These are phyloP conservation scores for Jackrogersella multiformis DNA, from an alignment of 495 filamentous ascomycete genomes.

Conservation along the genomic window DNA sequence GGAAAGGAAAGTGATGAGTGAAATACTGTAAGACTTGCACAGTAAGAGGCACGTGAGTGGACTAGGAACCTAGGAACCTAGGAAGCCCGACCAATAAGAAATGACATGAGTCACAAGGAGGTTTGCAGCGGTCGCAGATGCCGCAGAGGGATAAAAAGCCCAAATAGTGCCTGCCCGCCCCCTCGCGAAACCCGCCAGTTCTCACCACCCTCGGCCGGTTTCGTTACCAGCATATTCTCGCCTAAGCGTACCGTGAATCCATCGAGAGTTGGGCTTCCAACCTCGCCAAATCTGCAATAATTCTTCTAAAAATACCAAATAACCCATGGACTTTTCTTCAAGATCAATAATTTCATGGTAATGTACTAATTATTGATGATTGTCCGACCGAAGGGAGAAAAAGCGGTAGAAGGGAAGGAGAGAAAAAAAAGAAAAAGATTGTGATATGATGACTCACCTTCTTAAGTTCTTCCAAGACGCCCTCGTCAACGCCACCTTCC, in stretches of 20 bases:
- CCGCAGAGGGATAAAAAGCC: constrained; percentile 63
- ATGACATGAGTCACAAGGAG: constrained; percentile 45
- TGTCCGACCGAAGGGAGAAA: constrained; percentile 14
- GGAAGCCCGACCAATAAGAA: constrained; percentile 38
- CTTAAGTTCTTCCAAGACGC: constrained; percentile 83
- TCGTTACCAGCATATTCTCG: constrained; percentile 17
- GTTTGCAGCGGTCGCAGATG: constrained; percentile 33
- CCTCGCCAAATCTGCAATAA: constrained; percentile 11
- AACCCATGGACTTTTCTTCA: neutral
- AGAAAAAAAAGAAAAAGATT: constrained; percentile 42
- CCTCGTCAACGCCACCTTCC: constrained; percentile 89
- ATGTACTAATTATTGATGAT: constrained; percentile 11
- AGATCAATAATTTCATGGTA: neutral
- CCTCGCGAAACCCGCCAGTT: constrained; percentile 53
- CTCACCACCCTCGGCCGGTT: constrained; percentile 51
- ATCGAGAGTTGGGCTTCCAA: neutral
- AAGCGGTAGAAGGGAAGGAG: constrained; percentile 38
- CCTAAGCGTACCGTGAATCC: too few species aligned
- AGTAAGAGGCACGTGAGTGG: constrained; percentile 49
- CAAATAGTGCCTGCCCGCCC: constrained; percentile 66
- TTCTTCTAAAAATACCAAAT: neutral
- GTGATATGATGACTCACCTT: constrained; percentile 66
- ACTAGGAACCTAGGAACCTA: too few species aligned
- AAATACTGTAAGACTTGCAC: constrained; percentile 29
- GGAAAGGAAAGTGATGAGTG: constrained; percentile 13